Percentiles rank a stretch among this genome's conserved stretches.
Conservation (phyloP, 768 basidiomycete genomes). For the Ephemerocybe angulata region DNA sequence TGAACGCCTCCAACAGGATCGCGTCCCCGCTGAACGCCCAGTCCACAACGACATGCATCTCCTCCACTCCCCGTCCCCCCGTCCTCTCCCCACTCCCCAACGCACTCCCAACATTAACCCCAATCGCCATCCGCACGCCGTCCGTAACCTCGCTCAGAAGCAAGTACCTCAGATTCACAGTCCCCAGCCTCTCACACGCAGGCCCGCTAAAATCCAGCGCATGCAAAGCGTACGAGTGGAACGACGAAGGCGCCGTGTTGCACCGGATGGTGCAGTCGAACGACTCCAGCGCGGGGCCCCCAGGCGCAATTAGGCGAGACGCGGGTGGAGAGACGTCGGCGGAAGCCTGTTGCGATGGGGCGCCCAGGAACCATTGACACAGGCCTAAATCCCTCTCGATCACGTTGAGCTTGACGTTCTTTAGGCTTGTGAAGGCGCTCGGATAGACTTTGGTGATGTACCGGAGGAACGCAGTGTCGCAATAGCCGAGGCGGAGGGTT, state of each 20-base stretch:
- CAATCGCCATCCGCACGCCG: not conserved
- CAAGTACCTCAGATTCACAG: not conserved
- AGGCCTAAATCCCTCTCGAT: not conserved
- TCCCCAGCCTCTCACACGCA: no score
- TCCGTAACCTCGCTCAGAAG: not conserved
- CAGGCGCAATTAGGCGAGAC: not conserved
- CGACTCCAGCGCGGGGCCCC: not conserved
- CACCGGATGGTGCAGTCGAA: slow-evolving; percentile 4
- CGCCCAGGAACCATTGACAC: not conserved
- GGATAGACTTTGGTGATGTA: slow-evolving; percentile 1
- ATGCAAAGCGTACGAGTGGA: not conserved
- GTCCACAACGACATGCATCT: not conserved
- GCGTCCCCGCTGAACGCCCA: not conserved
- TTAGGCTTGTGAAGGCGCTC: not conserved
- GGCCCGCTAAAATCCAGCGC: not conserved
- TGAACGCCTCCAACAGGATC: not conserved
- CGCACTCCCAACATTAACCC: not conserved
- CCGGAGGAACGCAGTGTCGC: slow-evolving; percentile 2
- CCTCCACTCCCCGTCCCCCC: not conserved
- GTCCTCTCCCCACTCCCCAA: not conserved
- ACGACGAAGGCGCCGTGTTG: not conserved
- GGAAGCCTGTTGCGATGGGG: not conserved
- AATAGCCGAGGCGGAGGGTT: not conserved
- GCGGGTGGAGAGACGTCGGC: not conserved
- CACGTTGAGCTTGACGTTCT: not conserved